These are phyloP conservation scores for Fusarium pininemorale DNA, from an alignment of 2,329 filamentous ascomycete genomes.

Conservation along the genomic window DNA sequence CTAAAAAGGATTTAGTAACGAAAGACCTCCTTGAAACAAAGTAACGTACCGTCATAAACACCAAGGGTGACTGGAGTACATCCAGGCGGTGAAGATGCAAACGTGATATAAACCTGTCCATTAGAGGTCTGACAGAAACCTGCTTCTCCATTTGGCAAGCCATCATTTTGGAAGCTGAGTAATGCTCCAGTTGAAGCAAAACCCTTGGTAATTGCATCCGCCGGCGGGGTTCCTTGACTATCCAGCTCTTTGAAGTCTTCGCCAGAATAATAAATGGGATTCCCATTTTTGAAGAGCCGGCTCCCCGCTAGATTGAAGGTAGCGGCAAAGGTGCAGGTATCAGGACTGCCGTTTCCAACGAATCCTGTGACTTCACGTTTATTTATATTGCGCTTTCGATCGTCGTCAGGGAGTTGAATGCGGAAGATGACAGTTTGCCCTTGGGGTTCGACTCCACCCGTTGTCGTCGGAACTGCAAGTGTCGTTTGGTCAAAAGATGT, in stretches of 20 bases:
- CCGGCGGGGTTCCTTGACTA: accelerated
- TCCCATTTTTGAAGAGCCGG: neutral
- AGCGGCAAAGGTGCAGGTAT: neutral
- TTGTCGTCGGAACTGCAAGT: accelerated
- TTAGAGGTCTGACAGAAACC: accelerated
- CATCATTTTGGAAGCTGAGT: accelerated
- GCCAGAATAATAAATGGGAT: neutral
- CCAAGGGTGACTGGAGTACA: neutral
- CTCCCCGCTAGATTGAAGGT: accelerated
- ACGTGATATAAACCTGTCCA: neutral
- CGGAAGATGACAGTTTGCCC: neutral
- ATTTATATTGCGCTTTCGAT: neutral
- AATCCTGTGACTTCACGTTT: neutral
- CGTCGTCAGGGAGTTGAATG: accelerated
- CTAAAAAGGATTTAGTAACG: accelerated
- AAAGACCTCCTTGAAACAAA: accelerated
- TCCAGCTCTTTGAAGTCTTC: neutral
- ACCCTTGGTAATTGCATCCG: accelerated
- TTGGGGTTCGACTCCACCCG: accelerated
- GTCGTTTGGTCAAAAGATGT: neutral
- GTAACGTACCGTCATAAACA: neutral
- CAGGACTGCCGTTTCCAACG: neutral
- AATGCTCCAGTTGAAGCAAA: neutral
- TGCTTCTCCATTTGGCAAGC: accelerated
- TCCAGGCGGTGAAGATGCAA: accelerated